Base-by-base conservation (phyloP, 805 yeast genomes). In the Sugiyamaella qingdaonensis region DNA sequence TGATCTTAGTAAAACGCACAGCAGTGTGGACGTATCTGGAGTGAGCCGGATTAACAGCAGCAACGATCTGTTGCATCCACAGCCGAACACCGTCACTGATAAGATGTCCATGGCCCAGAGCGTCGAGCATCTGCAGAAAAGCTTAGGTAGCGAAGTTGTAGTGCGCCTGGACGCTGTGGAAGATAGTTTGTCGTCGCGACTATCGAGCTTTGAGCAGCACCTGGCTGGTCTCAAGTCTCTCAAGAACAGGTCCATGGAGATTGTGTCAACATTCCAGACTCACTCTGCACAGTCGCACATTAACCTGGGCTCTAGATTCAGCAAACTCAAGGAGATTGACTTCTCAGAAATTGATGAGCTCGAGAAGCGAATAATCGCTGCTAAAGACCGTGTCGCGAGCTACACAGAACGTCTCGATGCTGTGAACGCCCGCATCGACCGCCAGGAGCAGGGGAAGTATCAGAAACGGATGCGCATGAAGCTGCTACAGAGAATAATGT, bases 211-310 rank as follows among this genome's bases (percentile, higher is more conserved):
- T 16, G 57, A 61, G 29, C 48, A 58, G 13, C 62, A 62, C 10
- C 57, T 66, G 2, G 60, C 57, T 19, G 56, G 58, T 10, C 55
- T 68, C 10, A 55, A 57, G n/a, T 63, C 54, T 1, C 48, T 68
- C 19, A 58, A 58, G 16, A 52, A 39, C 9, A 48, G 58, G 43
- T 59, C 61, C 8, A 45, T 46, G 9, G 54, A 59, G 16, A 39
- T 60, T 39, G 53, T 64, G 2, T 46, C 48, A 21, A 48, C 52
- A 16, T 66, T 64, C 50, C 46, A 55, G 21, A 34, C 53, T 14
- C 60, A 61, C 29, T 59, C 63, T 4, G 33, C 14, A 1, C n/a
- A 51, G 7, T 46, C 68, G 1, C 49, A 52, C 16, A 29, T n/a
- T 8, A 58, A 58, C 5, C 49, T 65, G 34, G 63, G 61, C 14